phyloP scores from a whole-genome alignment of 345 rosid genomes.

The Punica granatum region DNA sequence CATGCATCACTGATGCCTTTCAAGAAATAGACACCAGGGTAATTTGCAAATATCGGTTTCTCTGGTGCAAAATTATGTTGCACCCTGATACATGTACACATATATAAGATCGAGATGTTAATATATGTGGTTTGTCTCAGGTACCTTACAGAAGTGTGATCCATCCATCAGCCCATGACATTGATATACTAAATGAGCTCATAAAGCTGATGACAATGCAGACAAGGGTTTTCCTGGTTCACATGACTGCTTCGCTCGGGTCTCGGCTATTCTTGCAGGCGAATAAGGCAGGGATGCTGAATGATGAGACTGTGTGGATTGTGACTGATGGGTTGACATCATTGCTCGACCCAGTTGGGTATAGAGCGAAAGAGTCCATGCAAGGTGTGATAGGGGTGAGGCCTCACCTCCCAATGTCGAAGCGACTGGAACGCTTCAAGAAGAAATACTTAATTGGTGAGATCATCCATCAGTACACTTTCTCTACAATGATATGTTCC shows the following conservation, averaged over 20 bases:
- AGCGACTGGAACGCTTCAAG: neutral
- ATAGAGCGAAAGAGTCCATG: slow-evolving; percentile 1
- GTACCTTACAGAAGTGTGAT: slow-evolving; percentile 18
- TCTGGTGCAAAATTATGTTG: neutral
- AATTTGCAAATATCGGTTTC: neutral
- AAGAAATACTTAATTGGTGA: no score
- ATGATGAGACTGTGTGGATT: slow-evolving; percentile 30
- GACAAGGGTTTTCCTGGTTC: slow-evolving; percentile 34
- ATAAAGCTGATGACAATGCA: slow-evolving; percentile 22
- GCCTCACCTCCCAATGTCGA: neutral
- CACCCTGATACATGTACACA: neutral
- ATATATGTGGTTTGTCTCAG: neutral
- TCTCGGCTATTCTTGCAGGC: slow-evolving; percentile 22
- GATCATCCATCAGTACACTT: no score
- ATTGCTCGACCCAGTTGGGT: slow-evolving; percentile 2
- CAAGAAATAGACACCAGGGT: slow-evolving; percentile 15
- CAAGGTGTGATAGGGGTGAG: slow-evolving; percentile 14
- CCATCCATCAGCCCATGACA: slow-evolving; percentile 8
- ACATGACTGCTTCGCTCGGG: slow-evolving; percentile 23
- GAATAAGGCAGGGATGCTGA: slow-evolving; percentile 22
- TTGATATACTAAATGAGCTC: slow-evolving; percentile 17
- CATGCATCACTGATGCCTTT: slow-evolving; percentile 21
- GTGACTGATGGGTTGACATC: slow-evolving; percentile 19
- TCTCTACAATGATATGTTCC: no score
- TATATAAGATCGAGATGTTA: no score